These are phyloP conservation scores for Exophiala spinifera DNA, from an alignment of 2,329 filamentous ascomycete genomes.

Conservation along the genomic window DNA sequence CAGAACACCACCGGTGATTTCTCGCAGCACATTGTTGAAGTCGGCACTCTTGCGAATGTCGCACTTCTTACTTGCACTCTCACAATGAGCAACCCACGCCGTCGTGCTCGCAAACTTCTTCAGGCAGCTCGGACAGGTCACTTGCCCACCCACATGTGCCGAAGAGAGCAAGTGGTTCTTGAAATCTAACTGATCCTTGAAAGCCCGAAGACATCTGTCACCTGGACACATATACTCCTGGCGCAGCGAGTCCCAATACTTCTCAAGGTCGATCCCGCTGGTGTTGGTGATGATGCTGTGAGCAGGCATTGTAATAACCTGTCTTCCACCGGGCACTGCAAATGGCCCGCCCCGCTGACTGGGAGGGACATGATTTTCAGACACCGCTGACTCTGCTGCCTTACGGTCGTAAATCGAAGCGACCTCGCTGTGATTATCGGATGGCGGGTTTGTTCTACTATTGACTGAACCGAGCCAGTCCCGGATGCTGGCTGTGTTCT, in stretches of 20 bases:
- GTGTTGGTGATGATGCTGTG: constrained; percentile 16
- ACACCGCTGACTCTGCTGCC: not conserved
- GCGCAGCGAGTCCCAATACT: constrained; percentile 33
- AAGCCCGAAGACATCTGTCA: constrained; percentile 32
- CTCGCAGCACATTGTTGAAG: constrained; percentile 38
- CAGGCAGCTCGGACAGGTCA: constrained; percentile 40
- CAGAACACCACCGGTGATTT: constrained; percentile 40
- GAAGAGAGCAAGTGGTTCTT: constrained; percentile 35
- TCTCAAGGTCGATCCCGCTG: constrained; percentile 29
- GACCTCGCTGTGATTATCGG: constrained; percentile 12
- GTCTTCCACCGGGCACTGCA: not conserved
- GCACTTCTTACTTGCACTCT: constrained; percentile 38
- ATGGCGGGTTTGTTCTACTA: constrained; percentile 2
- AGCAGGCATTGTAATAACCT: constrained; percentile 14
- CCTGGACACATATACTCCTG: constrained; percentile 35
- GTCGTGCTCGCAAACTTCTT: constrained; percentile 38
- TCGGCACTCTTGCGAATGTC: constrained; percentile 31
- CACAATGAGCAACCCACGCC: constrained; percentile 42
- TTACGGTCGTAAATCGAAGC: constrained; percentile 19
- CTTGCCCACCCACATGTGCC: constrained; percentile 28
- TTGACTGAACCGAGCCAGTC: constrained; percentile 15
- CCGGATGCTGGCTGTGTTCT: not conserved
- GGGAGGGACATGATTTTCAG: constrained; percentile 4
- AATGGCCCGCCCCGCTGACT: not conserved
- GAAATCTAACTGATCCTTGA: constrained; percentile 31